Evolutionary conservation across 1,139 yeast genomes (phyloP), one percentile per base, ranked within the genome.

Genomic region (Pneumocystis sp.): DNA sequence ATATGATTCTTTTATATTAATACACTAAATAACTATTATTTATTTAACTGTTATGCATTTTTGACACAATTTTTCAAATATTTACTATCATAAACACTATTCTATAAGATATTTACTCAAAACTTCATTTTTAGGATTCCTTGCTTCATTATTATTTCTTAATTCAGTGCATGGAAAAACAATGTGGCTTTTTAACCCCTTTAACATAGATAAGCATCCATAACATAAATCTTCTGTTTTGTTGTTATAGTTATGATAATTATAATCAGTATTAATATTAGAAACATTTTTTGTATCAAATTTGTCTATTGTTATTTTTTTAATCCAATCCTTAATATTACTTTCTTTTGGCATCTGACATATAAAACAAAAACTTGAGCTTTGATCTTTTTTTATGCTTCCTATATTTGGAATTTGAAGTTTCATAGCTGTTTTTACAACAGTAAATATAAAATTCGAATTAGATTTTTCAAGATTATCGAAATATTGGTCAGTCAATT

Each of bases 361-460:
- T 6, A 70, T 64, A 3, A 57, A 67, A 21, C 69, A 68, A 50
- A 50, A 25, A 12, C 25, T 25, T 25, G 57, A 50, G 21, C 17
- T 25, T 6, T 67, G 65, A 4, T 68, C 71, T n/a, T 71, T 61
- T 15, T 57, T 59, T 8, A n/a, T n/a, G n/a, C 45, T 50, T n/a
- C 68, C 63, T 25, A 66, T 60, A 12, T 50, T 12, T 2, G 72
- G 89, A 10, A 81, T 81, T 0, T 83, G 83, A 63, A 93, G 76
- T 74, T 93, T 91, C 64, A 85, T 85, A 12, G 95, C 96, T 0
- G 96, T 91, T 69, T 89, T 85, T 15, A 90, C 91, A 25, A 93
- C 97, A 0, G 98, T 91, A 0, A 97, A 87, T 1, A 95, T 93
- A 3, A 95, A 89, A 64, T 95, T 89, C 0, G 96, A 89, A 72